Evolutionary conservation across 176 grass and related monocot species (phyloP), one percentile per base, ranked within the genome.

Genomic region (Tillandsia fasciculata): DNA sequence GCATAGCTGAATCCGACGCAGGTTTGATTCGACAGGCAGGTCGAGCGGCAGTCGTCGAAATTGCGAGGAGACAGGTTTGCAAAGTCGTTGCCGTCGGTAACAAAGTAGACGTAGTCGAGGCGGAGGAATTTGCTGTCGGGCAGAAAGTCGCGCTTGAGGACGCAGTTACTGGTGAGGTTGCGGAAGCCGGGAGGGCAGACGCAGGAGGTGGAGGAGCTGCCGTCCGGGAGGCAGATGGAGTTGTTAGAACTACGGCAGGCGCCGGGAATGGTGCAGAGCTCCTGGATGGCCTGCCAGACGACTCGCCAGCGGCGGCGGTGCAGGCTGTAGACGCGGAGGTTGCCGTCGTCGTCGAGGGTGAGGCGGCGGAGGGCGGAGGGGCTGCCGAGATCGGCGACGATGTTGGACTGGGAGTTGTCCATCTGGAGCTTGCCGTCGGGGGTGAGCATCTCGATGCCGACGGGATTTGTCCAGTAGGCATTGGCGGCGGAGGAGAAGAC

Each of bases 1-100:
- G 84, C 77, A 85, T 96, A 96, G 70, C 88, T 83, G 83, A 76
- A 91, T 12, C 73, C 92, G 26, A 86, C 78, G 79, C 92, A 96
- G 20, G 0, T 13, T 0, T 20, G 0, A 51, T 74, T 58, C 3
- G 0, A 0, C 59, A 58, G 63, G 78, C 92, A 96, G 0, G 0
- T 3, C 0, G 2, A 3, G 57, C 80, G 1, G 86, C 92, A 96
- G 0, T 4, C 12, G 0, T 0, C 24, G 8, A 96, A 84, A 78
- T 91, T 96, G 11, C 1, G 20, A 13, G 84, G 75, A 10, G 47
- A 0, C 33, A 12, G 22, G 2, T 28, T 12, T 6, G 9, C 24
- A 1, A 1, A 75, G 50, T 0, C 0, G 2, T 28, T 48, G 20
- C 50, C 65, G 0, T 78, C 28, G 63, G 65, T 54, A 5, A 7